Evolutionary conservation across 176 grass and related monocot genomes (phyloP), one percentile per base, ranked within the genome.

Genomic region (Phragmites australis): DNA sequence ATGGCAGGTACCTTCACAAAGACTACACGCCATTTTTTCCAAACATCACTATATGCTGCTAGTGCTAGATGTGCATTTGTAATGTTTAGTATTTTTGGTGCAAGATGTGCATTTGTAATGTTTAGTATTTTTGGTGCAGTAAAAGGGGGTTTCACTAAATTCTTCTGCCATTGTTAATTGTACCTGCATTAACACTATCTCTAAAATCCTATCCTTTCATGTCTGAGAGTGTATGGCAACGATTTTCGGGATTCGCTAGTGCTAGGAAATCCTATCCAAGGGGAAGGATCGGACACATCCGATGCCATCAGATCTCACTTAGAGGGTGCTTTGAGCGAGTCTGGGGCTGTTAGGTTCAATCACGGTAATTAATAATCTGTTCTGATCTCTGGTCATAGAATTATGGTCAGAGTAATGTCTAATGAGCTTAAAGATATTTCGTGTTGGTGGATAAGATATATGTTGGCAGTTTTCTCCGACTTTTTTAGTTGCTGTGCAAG

Each of bases 1-100:
- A 37, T 98, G 96, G 96, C 74, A 93, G 96, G 96, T 98, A 82
- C 66, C 40, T 76, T 53, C 10, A 45, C 32, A 29, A 23, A 78
- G 18, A 37, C 18, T 32, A 64, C 12, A 21, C 29, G 6, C 14
- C 4, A 44, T 17, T 55, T 53, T 22, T 4, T 25, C 51, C 27
- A 37, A 62, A 25, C 18, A 70, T 68, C 52, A 67, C 30, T 60
- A 18, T 31, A 10, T 87, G 23, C 50, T 58, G 40, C 40, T 66
- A 67, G 49, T 41, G 34, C 27, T 64, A 54, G 37, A 72, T 63
- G 65, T 77, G 29, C 81, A 73, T 74, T 60, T 76, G 9, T 32
- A 68, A 60, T 55, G 45, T 52, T 56, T 51, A n/a, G 26, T 70
- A 39, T 57, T 54, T 72, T 34, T 66, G 42, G 49, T 41, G 34